A percentile compares a stretch with the other conserved stretches of the same genome.
Conservation (phyloP, 2,329 filamentous ascomycete genomes). For the Pseudonectria foliicola region DNA sequence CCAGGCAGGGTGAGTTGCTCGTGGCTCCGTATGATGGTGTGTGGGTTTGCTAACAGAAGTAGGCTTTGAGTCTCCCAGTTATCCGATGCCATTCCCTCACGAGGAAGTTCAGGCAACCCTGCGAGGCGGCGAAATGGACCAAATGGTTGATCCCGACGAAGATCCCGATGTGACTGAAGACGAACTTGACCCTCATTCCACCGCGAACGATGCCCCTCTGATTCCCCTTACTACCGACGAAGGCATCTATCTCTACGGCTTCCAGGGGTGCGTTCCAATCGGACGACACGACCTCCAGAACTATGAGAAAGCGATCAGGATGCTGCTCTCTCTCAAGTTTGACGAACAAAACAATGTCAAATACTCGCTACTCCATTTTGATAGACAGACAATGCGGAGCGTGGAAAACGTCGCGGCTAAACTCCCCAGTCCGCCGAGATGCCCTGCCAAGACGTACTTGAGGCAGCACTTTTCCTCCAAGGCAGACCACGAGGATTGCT, state of each 20-base stretch:
- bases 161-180: neutral
- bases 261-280: conserved; percentile 26
- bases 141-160: neutral
- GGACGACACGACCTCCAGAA: conserved; percentile 12
- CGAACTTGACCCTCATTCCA: too few relatives aligned
- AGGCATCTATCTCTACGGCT: conserved; percentile 18
- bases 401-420: conserved; percentile 2
- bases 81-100: conserved; percentile 3
- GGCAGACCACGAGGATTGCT: conserved; percentile 5
- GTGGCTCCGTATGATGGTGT: too few relatives aligned
- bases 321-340: conserved; percentile 16
- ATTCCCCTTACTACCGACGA: neutral
- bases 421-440: conserved; percentile 4
- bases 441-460: conserved; percentile 3
- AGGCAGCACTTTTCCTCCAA: conserved; percentile 3
- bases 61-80: conserved; percentile 1
- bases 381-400: neutral
- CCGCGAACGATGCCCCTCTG: neutral
- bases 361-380: conserved; percentile 9
- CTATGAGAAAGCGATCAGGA: conserved; percentile 14
- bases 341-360: neutral
- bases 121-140: neutral
- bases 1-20: conserved; percentile 11
- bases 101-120: too few relatives aligned
- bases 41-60: conserved; percentile 4